Percentiles rank a stretch among this genome's conserved stretches.
phyloP scores from a whole-genome alignment of 169 alveolate species.

The Plasmodium knowlesi region DNA sequence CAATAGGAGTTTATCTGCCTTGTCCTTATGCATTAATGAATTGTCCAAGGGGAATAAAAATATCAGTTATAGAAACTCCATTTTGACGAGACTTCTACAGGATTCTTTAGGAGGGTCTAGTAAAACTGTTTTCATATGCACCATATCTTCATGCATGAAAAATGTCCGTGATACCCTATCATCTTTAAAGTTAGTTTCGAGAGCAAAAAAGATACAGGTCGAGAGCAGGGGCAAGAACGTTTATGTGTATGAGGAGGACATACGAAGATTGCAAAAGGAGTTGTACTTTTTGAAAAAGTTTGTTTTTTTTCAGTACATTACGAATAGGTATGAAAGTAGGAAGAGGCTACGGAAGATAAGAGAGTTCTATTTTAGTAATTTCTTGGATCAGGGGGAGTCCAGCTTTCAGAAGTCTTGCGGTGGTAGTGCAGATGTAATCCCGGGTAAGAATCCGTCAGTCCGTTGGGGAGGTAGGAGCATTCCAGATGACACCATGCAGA shows the following conservation, averaged over 20 bases:
- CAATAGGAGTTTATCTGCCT: constrained; percentile 81
- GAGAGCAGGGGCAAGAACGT: constrained; percentile 18
- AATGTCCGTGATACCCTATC: constrained; percentile 80
- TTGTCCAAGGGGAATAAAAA: constrained; percentile 77
- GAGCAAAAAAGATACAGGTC: constrained; percentile 78
- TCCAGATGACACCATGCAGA: not conserved
- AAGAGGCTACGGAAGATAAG: constrained; percentile 54
- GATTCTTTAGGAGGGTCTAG: constrained; percentile 79
- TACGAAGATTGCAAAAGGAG: constrained; percentile 58
- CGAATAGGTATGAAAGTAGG: constrained; percentile 60
- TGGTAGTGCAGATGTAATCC: not conserved
- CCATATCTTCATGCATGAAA: constrained; percentile 78
- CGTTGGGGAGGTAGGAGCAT: not conserved
- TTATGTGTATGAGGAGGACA: constrained; percentile 45
- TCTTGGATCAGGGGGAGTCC: not conserved
- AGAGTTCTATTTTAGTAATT: constrained; percentile 26
- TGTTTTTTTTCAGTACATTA: constrained; percentile 75
- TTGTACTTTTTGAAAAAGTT: constrained; percentile 67
- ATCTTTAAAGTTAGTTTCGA: constrained; percentile 78
- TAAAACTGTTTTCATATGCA: constrained; percentile 81
- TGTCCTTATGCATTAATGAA: constrained; percentile 81
- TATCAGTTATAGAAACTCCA: constrained; percentile 66
- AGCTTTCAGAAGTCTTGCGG: not conserved
- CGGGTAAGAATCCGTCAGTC: not conserved
- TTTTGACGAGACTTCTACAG: constrained; percentile 76